Percentiles rank a stretch among this genome's conserved stretches.
Evolutionary conservation across 768 basidiomycete genomes (phyloP).

Genomic region (Leccinum obscurum): DNA sequence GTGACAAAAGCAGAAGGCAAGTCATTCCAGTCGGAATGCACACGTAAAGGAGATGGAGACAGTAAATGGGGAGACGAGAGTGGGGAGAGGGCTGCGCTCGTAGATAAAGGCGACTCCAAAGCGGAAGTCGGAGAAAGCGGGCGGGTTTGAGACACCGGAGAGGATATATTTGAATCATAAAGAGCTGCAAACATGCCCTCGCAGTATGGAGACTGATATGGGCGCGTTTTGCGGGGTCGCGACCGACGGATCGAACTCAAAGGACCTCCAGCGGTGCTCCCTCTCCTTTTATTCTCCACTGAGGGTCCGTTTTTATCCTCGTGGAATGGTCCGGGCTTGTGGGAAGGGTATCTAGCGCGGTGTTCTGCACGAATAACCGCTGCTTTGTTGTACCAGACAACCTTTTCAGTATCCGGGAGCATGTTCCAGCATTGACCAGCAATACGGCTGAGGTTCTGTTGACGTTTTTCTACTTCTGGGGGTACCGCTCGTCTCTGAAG

Average conservation of each 20-base stretch:
- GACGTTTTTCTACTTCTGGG: slow-evolving; percentile 46
- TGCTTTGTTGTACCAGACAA: slow-evolving; percentile 37
- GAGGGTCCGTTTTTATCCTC: slow-evolving; percentile 17
- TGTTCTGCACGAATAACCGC: slow-evolving; percentile 29
- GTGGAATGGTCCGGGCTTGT: slow-evolving; percentile 31
- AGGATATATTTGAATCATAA: slow-evolving; percentile 2
- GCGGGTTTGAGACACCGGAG: slow-evolving; percentile 6
- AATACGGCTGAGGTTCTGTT: slow-evolving; percentile 55
- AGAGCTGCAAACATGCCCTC: slow-evolving; percentile 17
- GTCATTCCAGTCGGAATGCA: background rate
- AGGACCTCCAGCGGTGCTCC: slow-evolving; percentile 37
- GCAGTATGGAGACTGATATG: slow-evolving; percentile 8
- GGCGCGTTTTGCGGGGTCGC: slow-evolving; percentile 30
- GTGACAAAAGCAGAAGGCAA: background rate
- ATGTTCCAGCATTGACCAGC: slow-evolving; percentile 55
- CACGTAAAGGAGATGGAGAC: slow-evolving; percentile 15
- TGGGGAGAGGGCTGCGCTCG: slow-evolving; percentile 15
- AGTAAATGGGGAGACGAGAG: slow-evolving; percentile 17
- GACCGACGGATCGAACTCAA: slow-evolving; percentile 23
- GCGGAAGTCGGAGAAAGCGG: slow-evolving; percentile 1
- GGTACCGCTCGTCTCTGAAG: slow-evolving; percentile 45
- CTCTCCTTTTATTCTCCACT: slow-evolving; percentile 34
- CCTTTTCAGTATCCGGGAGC: slow-evolving; percentile 37
- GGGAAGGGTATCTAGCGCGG: slow-evolving; percentile 27
- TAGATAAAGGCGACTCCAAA: slow-evolving; percentile 5